phyloP scores from a whole-genome alignment of 176 grass and related monocot genomes.

The Lolium perenne region DNA sequence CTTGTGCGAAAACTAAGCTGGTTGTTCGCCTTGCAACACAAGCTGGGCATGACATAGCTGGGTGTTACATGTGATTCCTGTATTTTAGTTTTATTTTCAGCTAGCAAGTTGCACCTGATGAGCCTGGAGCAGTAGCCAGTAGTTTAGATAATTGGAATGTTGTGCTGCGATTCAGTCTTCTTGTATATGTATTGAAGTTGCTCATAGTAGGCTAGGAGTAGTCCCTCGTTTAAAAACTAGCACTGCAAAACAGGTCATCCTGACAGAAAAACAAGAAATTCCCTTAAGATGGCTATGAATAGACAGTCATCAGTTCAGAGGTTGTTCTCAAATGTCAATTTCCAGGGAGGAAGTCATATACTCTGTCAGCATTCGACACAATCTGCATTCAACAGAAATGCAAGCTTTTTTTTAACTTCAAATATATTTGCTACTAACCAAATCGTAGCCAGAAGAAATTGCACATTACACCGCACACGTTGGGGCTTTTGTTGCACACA shows the following conservation, averaged over 20 bases:
- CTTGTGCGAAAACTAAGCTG: too few species aligned
- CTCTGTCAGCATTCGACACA: conserved; percentile 7
- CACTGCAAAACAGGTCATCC: not conserved
- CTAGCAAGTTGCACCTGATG: too few species aligned
- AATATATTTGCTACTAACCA: conserved; percentile 36
- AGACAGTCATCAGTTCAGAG: conserved; percentile 28
- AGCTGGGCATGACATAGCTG: too few species aligned
- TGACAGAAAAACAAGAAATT: not conserved
- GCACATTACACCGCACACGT: too few species aligned
- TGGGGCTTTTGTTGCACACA: too few species aligned
- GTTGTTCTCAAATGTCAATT: conserved; percentile 39
- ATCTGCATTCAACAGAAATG: conserved; percentile 11
- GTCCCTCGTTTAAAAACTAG: conserved; percentile 15
- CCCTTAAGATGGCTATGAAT: not conserved
- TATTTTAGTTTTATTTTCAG: too few species aligned
- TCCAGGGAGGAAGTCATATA: conserved; percentile 10
- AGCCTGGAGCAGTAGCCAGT: too few species aligned
- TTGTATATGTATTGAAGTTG: too few species aligned
- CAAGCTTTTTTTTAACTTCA: conserved; percentile 8
- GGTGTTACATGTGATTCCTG: too few species aligned
- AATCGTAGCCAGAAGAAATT: conserved; percentile 28
- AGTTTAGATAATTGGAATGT: too few species aligned
- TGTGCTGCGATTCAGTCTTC: too few species aligned
- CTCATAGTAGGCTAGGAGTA: not conserved
- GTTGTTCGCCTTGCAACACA: too few species aligned